A percentile compares a stretch with the other conserved stretches of the same genome.
phyloP scores from a whole-genome alignment of 1,284 basidiomycete species.

The Irpex lacteus region DNA sequence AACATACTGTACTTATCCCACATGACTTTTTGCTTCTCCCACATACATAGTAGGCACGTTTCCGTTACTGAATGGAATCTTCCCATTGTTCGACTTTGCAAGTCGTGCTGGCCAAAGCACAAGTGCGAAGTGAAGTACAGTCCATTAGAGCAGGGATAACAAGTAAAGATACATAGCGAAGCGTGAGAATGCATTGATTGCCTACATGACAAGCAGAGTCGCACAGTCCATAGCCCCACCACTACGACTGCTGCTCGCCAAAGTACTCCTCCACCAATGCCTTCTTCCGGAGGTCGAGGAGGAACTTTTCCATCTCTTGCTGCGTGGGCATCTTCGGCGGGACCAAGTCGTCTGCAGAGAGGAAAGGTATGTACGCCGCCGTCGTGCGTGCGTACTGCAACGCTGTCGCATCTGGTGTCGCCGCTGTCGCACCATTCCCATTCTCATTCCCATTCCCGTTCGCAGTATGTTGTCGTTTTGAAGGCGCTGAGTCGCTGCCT shows the following conservation, averaged over 20 bases:
- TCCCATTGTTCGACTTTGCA: neutral
- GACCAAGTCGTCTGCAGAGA: constrained; percentile 68
- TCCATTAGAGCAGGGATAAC: neutral
- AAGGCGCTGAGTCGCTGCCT: constrained; percentile 23
- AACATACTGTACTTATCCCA: neutral
- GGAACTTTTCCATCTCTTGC: constrained; percentile 76
- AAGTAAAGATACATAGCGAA: neutral
- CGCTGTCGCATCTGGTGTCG: constrained; percentile 33
- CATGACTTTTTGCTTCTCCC: neutral
- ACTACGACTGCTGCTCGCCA: constrained; percentile 31
- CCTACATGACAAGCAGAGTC: neutral
- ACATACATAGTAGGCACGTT: neutral
- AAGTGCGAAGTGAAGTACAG: neutral
- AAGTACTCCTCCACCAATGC: constrained; percentile 83
- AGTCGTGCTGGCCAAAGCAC: neutral
- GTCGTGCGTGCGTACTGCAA: constrained; percentile 53
- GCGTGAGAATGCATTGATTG: neutral
- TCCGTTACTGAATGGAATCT: neutral
- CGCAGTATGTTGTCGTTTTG: constrained; percentile 42
- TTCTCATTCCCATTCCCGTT: constrained; percentile 12
- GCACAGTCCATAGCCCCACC: too few species aligned
- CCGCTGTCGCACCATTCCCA: constrained; percentile 14
- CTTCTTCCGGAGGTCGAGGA: constrained; percentile 80
- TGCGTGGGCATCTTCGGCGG: constrained; percentile 74
- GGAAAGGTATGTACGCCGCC: constrained; percentile 73